These are phyloP conservation scores for Serendipita vermifera DNA, from an alignment of 768 basidiomycete genomes.

Conservation along the genomic window DNA sequence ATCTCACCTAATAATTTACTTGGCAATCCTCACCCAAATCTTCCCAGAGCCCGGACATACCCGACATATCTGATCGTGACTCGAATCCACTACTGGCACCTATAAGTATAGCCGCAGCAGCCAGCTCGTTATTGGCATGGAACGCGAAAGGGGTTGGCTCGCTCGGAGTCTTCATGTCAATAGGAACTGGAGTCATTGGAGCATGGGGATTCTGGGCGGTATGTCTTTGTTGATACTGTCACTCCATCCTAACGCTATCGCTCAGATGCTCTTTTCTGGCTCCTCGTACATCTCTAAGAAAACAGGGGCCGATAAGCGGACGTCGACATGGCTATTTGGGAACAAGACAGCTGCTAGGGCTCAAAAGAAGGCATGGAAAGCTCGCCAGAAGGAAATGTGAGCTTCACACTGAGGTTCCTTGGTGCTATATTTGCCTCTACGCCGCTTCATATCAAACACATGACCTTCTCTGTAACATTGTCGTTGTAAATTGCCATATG, in stretches of 20 bases:
- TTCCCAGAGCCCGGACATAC: slow-evolving; percentile 28
- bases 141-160: slow-evolving; percentile 44
- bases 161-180: slow-evolving; percentile 38
- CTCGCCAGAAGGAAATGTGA: slow-evolving; percentile 25
- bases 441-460: too few species aligned
- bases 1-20: too few species aligned
- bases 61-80: slow-evolving; percentile 18
- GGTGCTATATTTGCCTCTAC: too few species aligned
- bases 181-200: slow-evolving; percentile 40
- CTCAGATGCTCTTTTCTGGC: slow-evolving; percentile 37
- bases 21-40: slow-evolving; percentile 23
- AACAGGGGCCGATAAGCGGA: slow-evolving; percentile 73
- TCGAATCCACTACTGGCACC: slow-evolving; percentile 53
- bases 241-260: slow-evolving; percentile 29
- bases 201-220: slow-evolving; percentile 65
- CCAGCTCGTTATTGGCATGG: slow-evolving; percentile 53
- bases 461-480: too few species aligned
- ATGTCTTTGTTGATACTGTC: slow-evolving; percentile 21
- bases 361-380: slow-evolving; percentile 47
- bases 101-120: slow-evolving; percentile 37
- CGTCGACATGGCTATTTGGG: slow-evolving; percentile 65
- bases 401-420: too few species aligned
- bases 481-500: too few species aligned
- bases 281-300: slow-evolving; percentile 47
- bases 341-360: slow-evolving; percentile 54